phyloP scores from a whole-genome alignment of 192 early-diverging fungal genomes.

The Entomortierella chlamydospora region DNA sequence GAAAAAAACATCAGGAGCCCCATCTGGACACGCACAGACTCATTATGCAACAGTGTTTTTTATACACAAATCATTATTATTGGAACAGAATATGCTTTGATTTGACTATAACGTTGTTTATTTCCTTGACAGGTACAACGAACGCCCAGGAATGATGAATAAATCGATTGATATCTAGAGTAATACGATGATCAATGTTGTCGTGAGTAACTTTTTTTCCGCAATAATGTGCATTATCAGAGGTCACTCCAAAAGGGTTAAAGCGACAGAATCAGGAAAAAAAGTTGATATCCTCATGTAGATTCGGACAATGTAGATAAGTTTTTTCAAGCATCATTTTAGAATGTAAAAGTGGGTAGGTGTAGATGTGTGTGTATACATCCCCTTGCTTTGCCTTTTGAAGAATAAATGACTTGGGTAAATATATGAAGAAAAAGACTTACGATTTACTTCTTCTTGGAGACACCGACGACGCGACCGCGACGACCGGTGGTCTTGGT shows the following conservation, averaged over 20 bases:
- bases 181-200: background rate
- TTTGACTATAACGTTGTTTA: constrained; percentile 18
- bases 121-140: constrained; percentile 25
- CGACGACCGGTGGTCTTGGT: constrained; percentile 99
- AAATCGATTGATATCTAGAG: constrained; percentile 13
- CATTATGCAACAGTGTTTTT: background rate
- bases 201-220: background rate
- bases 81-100: background rate
- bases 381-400: background rate
- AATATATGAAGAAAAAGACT: constrained; percentile 75
- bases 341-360: constrained; percentile 90
- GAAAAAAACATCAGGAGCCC: background rate
- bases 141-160: constrained; percentile 26
- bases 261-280: constrained; percentile 53
- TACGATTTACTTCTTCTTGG: constrained; percentile 94
- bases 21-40: background rate
- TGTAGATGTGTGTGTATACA: constrained; percentile 62
- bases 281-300: constrained; percentile 56
- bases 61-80: too few relatives aligned
- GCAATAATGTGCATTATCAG: too few relatives aligned
- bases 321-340: constrained; percentile 65
- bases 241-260: background rate
- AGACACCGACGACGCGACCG: constrained; percentile 96
- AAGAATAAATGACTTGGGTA: background rate
- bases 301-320: constrained; percentile 73